Conservation (phyloP, 768 basidiomycete genomes). For the Mycena filopes region DNA sequence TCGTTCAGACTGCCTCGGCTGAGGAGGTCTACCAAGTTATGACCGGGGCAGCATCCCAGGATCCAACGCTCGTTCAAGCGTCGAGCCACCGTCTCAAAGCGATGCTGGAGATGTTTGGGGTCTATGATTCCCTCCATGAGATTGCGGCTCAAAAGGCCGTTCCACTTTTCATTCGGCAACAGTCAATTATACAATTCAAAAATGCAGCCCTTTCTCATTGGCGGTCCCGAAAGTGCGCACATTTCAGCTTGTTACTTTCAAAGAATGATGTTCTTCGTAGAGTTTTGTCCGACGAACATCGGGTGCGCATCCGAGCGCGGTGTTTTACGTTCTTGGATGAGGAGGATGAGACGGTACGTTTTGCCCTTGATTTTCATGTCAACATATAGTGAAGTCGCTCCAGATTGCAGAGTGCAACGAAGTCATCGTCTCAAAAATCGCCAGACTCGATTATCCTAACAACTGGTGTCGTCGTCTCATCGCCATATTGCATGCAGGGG, state of each 20-base stretch:
- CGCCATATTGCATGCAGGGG: background rate
- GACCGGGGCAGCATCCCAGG: constrained; percentile 77
- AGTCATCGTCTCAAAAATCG: constrained; percentile 78
- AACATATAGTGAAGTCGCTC: constrained; percentile 14
- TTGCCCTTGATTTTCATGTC: constrained; percentile 12
- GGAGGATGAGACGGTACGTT: constrained; percentile 74
- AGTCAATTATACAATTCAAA: constrained; percentile 91
- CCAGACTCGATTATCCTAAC: constrained; percentile 79
- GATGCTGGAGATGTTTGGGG: constrained; percentile 75
- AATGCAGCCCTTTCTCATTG: constrained; percentile 80
- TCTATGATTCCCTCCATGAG: constrained; percentile 76
- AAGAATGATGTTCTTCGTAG: constrained; percentile 48
- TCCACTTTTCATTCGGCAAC: constrained; percentile 77
- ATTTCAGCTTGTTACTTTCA: constrained; percentile 15
- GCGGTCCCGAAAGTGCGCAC: constrained; percentile 77
- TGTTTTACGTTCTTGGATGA: constrained; percentile 79
- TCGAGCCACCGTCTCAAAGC: constrained; percentile 71
- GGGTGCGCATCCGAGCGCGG: constrained; percentile 70
- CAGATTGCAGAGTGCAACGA: constrained; percentile 87
- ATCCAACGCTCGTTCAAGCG: constrained; percentile 63
- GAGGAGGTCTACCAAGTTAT: constrained; percentile 76
- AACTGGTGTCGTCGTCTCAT: constrained; percentile 69
- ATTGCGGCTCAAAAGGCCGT: constrained; percentile 72
- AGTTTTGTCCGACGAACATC: constrained; percentile 75
- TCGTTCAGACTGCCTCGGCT: constrained; percentile 60